Evolutionary conservation across 768 basidiomycete species (phyloP).

Genomic region (Hortiboletus campestris): DNA sequence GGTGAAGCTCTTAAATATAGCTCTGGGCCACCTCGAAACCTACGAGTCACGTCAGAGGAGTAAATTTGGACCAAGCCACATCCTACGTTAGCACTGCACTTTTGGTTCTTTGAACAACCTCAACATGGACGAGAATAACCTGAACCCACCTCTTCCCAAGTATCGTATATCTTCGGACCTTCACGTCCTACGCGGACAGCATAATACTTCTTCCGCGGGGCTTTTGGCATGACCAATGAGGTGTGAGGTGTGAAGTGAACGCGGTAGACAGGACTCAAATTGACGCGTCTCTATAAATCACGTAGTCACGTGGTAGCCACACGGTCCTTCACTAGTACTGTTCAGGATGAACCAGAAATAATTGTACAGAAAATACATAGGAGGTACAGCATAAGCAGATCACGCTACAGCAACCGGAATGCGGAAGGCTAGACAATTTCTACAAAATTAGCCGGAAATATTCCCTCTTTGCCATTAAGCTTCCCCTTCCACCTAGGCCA

Average conservation of each 20-base stretch:
- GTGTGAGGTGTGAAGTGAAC: not conserved
- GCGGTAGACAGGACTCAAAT: no score
- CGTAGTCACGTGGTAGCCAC: not conserved
- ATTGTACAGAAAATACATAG: not conserved
- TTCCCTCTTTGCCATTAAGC: conserved; percentile 53
- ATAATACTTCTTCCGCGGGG: conserved; percentile 47
- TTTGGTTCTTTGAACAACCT: not conserved
- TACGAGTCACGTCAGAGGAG: conserved; percentile 21
- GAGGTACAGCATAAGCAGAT: conserved; percentile 1
- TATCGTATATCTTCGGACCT: conserved; percentile 54
- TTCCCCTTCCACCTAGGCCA: conserved; percentile 74
- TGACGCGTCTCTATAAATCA: not conserved
- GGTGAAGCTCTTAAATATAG: conserved; percentile 52
- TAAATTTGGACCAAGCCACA: not conserved
- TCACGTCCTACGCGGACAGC: conserved; percentile 58
- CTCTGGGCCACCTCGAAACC: conserved; percentile 53
- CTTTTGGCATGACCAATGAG: conserved; percentile 27
- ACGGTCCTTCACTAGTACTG: no score
- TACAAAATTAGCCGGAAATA: conserved; percentile 86
- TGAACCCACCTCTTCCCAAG: conserved; percentile 57
- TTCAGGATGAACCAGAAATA: no score
- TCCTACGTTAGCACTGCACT: conserved; percentile 50
- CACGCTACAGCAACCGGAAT: not conserved
- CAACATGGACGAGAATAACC: not conserved
- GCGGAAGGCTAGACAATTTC: conserved; percentile 45